A percentile compares a stretch with the other conserved stretches of the same genome.
Conservation (phyloP, 352 stramenopile species). For the Peronospora belbahrii region DNA sequence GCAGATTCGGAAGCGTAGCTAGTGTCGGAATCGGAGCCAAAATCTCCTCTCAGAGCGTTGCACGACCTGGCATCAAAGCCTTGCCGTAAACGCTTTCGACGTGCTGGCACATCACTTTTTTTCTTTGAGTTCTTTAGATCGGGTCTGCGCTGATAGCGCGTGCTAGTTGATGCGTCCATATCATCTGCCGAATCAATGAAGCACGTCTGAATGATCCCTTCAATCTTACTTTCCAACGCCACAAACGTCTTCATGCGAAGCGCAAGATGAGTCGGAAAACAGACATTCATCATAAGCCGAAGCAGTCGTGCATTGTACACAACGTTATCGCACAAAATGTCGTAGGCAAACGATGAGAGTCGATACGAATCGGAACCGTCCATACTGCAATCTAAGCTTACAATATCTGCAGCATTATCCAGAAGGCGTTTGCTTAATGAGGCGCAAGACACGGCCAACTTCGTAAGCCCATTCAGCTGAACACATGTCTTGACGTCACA, state of each 20-base stretch:
- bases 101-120: background rate
- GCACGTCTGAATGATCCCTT: slow-evolving; percentile 34
- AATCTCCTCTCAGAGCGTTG: slow-evolving; percentile 8
- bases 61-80: slow-evolving; percentile 17
- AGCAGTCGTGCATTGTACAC: slow-evolving; percentile 54
- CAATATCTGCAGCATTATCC: slow-evolving; percentile 17
- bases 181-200: slow-evolving; percentile 21
- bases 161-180: background rate
- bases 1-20: slow-evolving; percentile 20
- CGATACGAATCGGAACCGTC: slow-evolving; percentile 2
- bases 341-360: slow-evolving; percentile 31
- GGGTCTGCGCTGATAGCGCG: background rate
- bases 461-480: slow-evolving; percentile 29
- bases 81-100: slow-evolving; percentile 31
- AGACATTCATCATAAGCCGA: slow-evolving; percentile 38
- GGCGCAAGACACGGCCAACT: slow-evolving; percentile 33
- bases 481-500: slow-evolving; percentile 27
- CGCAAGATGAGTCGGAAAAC: slow-evolving; percentile 23
- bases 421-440: slow-evolving; percentile 36
- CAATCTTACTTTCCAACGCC: slow-evolving; percentile 26
- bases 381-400: background rate
- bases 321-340: slow-evolving; percentile 55
- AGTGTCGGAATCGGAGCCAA: slow-evolving; percentile 17
- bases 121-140: slow-evolving; percentile 1
- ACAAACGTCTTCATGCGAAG: slow-evolving; percentile 20